Base-by-base conservation (phyloP, 148 eudicot genomes). In the Fagopyrum tataricum region DNA sequence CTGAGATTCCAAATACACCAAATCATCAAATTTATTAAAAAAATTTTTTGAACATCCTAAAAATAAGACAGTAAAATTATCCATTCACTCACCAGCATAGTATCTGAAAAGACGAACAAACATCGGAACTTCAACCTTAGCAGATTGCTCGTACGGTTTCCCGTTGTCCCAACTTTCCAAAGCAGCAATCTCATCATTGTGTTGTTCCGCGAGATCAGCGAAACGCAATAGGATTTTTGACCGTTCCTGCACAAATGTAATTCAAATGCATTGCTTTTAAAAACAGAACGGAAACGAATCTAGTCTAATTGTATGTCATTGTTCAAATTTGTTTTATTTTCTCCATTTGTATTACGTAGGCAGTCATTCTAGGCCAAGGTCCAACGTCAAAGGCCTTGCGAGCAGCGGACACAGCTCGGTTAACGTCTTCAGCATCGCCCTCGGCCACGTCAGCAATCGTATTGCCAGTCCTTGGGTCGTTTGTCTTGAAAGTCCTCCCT, bases 291-390 rank as follows among this genome's bases (percentile, higher is more conserved):
- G 23, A 43, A 18, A 5, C 7, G 5, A 18, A 11, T 7, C 6
- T 4, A 44, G 5, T 21, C n/a, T 20, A 11, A 6, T 40, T 31
- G 0, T 3, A 14, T 40, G 1, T 67, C 12, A 31, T 6, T 55
- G 15, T 7, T 73, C 41, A 46, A 2, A 7, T 18, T 51, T 23
- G 24, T n/a, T n/a, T n/a, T n/a, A n/a, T n/a, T n/a, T n/a, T n/a
- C n/a, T n/a, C n/a, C n/a, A n/a, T n/a, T n/a, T n/a, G n/a, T n/a
- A n/a, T 8, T 46, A 89, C 97, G 84, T 89, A 87, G 76, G 93
- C 97, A 47, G 90, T 81, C 93, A 91, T 85, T 76, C 73, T 89
- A 6, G 93, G 97, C 97, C 93, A 91, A 37, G 93, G 93, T 58
- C 97, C 97, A 67, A 87, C 85, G 77, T 89, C 93, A 37, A 91